These are phyloP conservation scores for Fusarium hainanense DNA, from an alignment of 2,329 filamentous ascomycete genomes.

Conservation along the genomic window DNA sequence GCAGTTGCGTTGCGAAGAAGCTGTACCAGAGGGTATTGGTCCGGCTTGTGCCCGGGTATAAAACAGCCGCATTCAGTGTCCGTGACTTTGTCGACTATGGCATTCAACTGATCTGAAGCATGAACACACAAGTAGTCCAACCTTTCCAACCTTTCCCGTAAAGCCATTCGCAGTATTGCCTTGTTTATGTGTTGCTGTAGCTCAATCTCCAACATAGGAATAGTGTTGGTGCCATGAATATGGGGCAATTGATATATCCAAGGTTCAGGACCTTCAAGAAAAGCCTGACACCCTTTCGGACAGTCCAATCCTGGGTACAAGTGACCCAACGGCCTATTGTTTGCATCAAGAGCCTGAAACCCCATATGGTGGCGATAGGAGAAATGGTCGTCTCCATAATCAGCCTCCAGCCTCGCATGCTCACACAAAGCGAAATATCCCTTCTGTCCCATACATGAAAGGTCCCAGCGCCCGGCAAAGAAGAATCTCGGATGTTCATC, in stretches of 20 bases:
- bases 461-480: not conserved
- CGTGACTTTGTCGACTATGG: rapidly evolving
- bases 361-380: too few relatives aligned
- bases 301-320: not conserved
- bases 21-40: not conserved
- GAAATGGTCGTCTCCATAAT: rapidly evolving
- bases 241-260: too few relatives aligned
- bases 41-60: rapidly evolving
- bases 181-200: rapidly evolving
- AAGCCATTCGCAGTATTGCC: rapidly evolving
- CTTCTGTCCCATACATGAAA: not conserved
- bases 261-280: too few relatives aligned
- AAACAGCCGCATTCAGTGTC: not conserved
- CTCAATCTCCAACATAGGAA: not conserved
- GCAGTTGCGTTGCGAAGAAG: rapidly evolving
- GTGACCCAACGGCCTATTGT: too few relatives aligned
- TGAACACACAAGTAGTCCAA: not conserved
- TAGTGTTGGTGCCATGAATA: too few relatives aligned
- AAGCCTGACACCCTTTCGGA: not conserved
- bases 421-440: not conserved
- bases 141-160: rapidly evolving
- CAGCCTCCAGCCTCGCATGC: not conserved
- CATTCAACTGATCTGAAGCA: not conserved
- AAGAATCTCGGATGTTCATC: not conserved
- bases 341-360: too few relatives aligned